Percentiles rank a stretch among this genome's conserved stretches.
These are phyloP conservation scores for Drosera capensis DNA, from an alignment of 148 eudicot species.

Conservation along the genomic window DNA sequence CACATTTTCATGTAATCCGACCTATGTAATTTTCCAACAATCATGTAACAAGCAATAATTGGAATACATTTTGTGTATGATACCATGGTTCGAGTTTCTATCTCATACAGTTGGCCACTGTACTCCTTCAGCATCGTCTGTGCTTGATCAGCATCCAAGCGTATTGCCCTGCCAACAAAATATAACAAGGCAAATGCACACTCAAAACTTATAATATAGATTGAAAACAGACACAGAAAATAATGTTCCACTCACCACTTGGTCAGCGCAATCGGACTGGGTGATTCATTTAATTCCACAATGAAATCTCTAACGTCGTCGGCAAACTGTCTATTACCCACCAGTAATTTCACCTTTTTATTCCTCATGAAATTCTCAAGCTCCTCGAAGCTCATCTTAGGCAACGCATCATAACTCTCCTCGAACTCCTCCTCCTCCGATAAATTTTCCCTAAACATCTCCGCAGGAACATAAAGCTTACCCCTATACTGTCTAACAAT, in stretches of 20 bases:
- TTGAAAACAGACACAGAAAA: neutral
- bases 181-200: too few relatives aligned
- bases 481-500: conserved; percentile 70
- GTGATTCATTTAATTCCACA: conserved; percentile 69
- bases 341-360: conserved; percentile 46
- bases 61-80: too few relatives aligned
- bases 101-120: conserved; percentile 42
- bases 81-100: conserved; percentile 59
- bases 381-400: conserved; percentile 49
- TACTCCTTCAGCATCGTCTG: conserved; percentile 41
- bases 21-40: too few relatives aligned
- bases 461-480: conserved; percentile 80
- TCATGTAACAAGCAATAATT: too few relatives aligned
- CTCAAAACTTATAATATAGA: too few relatives aligned
- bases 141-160: conserved; percentile 35
- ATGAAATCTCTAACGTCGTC: conserved; percentile 39
- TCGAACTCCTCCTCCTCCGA: conserved; percentile 69
- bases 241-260: conserved; percentile 37
- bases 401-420: conserved; percentile 33
- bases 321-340: too few relatives aligned
- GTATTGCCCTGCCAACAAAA: conserved; percentile 66
- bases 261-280: conserved; percentile 60
- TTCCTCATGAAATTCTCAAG: conserved; percentile 35
- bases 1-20: too few relatives aligned
- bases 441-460: conserved; percentile 41